These are phyloP conservation scores for Senna siamea DNA, from an alignment of 306 rosid genomes.

Conservation along the genomic window DNA sequence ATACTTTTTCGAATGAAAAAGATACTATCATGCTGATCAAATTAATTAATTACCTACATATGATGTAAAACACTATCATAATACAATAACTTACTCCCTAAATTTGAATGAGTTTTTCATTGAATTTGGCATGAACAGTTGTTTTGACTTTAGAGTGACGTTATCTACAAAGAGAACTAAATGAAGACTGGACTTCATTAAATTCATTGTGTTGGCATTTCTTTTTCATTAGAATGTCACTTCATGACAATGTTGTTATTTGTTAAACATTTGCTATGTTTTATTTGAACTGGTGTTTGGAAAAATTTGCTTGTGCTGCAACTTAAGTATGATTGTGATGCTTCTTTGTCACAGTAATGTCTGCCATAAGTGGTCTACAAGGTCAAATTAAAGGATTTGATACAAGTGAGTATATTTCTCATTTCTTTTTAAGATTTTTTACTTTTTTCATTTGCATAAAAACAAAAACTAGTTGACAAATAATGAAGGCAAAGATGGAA, in stretches of 20 bases:
- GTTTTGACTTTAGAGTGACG: no score
- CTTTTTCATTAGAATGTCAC: slow-evolving; percentile 20
- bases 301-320: slow-evolving; percentile 17
- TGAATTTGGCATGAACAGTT: no score
- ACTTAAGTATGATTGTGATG: slow-evolving; percentile 30
- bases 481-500: slow-evolving; percentile 8
- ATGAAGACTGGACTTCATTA: slow-evolving; percentile 30
- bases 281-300: not conserved
- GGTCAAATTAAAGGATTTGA: slow-evolving; percentile 69
- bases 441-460: not conserved
- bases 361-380: slow-evolving; percentile 92
- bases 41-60: not conserved
- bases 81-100: not conserved
- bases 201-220: slow-evolving; percentile 30
- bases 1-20: not conserved
- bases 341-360: slow-evolving; percentile 73
- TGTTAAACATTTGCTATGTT: slow-evolving; percentile 17
- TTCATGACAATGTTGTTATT: slow-evolving; percentile 1
- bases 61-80: not conserved
- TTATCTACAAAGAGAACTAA: no score
- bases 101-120: no score
- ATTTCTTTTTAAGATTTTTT: slow-evolving; percentile 20
- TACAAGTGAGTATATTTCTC: slow-evolving; percentile 66
- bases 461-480: slow-evolving; percentile 1
- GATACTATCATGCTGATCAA: not conserved